Evolutionary conservation across 805 yeast genomes (phyloP).

Genomic region (Starmerella sp.): DNA sequence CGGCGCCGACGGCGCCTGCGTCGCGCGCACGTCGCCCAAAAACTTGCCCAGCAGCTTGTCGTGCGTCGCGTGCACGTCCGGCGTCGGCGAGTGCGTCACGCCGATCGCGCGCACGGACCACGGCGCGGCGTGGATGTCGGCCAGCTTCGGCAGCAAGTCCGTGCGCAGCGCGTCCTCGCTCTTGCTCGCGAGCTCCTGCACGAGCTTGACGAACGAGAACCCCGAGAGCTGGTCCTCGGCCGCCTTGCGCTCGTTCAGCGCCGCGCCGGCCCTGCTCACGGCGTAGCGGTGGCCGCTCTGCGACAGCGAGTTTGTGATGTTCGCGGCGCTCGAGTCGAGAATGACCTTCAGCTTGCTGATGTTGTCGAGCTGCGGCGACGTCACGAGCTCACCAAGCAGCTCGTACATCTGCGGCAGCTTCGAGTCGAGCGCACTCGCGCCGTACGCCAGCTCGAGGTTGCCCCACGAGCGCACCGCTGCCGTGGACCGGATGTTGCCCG

Average conservation of each 20-base stretch:
- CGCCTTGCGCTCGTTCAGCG: slow-evolving; percentile 47
- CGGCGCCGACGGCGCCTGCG: slow-evolving; percentile 30
- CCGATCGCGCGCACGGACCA: slow-evolving; percentile 23
- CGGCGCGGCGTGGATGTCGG: slow-evolving; percentile 23
- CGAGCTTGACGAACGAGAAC: slow-evolving; percentile 61
- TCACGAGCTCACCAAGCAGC: slow-evolving; percentile 57
- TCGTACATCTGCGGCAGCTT: slow-evolving; percentile 51
- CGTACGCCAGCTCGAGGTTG: slow-evolving; percentile 16
- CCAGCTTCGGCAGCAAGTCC: slow-evolving; percentile 51
- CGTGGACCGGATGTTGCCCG: slow-evolving; percentile 75
- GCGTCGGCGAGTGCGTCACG: slow-evolving; percentile 22
- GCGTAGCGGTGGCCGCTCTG: slow-evolving; percentile 86
- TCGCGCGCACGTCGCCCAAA: slow-evolving; percentile 1
- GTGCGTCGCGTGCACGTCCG: slow-evolving; percentile 11
- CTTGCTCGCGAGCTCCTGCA: slow-evolving; percentile 46
- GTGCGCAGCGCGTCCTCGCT: slow-evolving; percentile 42
- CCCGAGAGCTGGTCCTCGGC: slow-evolving; percentile 60
- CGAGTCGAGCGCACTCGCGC: slow-evolving; percentile 36
- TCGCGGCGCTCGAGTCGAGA: slow-evolving; percentile 62
- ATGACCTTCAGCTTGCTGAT: slow-evolving; percentile 60
- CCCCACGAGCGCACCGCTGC: slow-evolving; percentile 17
- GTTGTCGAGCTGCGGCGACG: slow-evolving; percentile 54
- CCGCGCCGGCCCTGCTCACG: slow-evolving; percentile 51
- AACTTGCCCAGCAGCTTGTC: slow-evolving; percentile 7
- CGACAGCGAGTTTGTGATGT: slow-evolving; percentile 67